Evolutionary conservation across 2,329 filamentous ascomycete species (phyloP).

Genomic region (Exophiala mesophila): DNA sequence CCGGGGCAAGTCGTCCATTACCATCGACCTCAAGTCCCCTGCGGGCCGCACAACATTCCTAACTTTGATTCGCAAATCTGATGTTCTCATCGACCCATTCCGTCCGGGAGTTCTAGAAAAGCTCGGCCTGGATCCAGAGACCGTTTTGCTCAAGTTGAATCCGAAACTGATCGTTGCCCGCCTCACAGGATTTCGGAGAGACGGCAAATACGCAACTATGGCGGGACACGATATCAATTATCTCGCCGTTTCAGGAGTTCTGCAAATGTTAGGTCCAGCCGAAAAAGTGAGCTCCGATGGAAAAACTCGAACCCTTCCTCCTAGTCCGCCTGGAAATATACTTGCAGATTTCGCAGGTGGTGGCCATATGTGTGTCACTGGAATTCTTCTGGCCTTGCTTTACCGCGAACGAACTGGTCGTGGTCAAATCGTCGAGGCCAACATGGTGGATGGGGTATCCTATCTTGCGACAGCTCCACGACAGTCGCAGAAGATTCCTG

Average conservation of each 20-base stretch:
- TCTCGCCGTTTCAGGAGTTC: constrained; percentile 75
- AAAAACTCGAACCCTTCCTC: constrained; percentile 60
- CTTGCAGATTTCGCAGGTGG: constrained; percentile 88
- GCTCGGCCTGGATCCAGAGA: constrained; percentile 66
- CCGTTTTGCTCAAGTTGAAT: constrained; percentile 59
- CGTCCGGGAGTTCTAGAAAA: constrained; percentile 86
- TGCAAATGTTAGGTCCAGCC: constrained; percentile 68
- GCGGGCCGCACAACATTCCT: constrained; percentile 62
- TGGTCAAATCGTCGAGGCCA: constrained; percentile 88
- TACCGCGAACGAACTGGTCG: constrained; percentile 47
- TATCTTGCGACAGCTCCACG: constrained; percentile 76
- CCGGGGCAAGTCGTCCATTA: constrained; percentile 71
- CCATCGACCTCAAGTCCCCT: constrained; percentile 67
- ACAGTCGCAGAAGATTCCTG: constrained; percentile 56
- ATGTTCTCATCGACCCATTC: constrained; percentile 88
- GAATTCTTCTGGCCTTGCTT: constrained; percentile 73
- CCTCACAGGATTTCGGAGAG: constrained; percentile 83
- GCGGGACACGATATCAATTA: constrained; percentile 97
- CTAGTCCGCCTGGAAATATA: constrained; percentile 75
- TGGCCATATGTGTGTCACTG: constrained; percentile 73
- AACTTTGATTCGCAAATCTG: constrained; percentile 57
- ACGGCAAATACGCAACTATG: constrained; percentile 80
- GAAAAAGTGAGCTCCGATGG: constrained; percentile 30
- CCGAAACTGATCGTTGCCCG: too few relatives aligned
- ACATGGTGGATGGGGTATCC: constrained; percentile 86